A percentile compares a stretch with the other conserved stretches of the same genome.
Conservation (phyloP, 2,329 filamentous ascomycete species). For the Trichoderma arundinaceum region DNA sequence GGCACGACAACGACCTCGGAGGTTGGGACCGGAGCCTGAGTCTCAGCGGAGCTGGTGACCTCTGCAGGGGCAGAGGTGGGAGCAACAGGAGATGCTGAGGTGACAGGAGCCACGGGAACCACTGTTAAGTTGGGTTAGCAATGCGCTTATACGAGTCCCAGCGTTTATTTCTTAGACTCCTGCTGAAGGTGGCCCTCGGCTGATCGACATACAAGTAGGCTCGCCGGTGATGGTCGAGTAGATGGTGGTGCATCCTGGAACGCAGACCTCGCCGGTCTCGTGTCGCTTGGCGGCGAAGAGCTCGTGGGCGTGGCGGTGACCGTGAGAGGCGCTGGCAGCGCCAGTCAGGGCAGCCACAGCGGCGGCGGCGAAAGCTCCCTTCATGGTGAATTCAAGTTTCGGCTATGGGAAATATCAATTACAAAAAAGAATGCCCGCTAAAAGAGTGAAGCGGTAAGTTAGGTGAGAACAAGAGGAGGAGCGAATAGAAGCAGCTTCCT, state of each 20-base stretch:
- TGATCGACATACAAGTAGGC: constrained; percentile 61
- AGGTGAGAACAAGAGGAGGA: constrained; percentile 56
- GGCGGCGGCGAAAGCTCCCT: constrained; percentile 70
- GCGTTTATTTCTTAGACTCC: not conserved
- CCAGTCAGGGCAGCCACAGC: constrained; percentile 65
- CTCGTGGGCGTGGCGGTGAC: constrained; percentile 68
- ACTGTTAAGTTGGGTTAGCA: constrained; percentile 41
- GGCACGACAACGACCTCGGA: constrained; percentile 51
- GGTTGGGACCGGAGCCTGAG: constrained; percentile 41
- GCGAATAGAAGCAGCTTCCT: constrained; percentile 53
- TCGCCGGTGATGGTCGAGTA: constrained; percentile 73
- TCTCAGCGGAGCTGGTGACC: constrained; percentile 35
- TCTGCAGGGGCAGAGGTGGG: constrained; percentile 23
- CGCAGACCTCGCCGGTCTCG: constrained; percentile 56
- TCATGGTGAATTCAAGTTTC: constrained; percentile 65
- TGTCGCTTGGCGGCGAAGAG: constrained; percentile 60
- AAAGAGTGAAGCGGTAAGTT: constrained; percentile 82
- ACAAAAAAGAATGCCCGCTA: constrained; percentile 76
- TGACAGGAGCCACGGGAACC: constrained; percentile 44
- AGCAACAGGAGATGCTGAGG: constrained; percentile 36
- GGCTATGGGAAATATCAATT: constrained; percentile 23
- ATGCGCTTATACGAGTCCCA: constrained; percentile 3
- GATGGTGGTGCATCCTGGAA: constrained; percentile 72
- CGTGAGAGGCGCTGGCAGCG: constrained; percentile 61
- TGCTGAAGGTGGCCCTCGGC: not conserved